These are phyloP conservation scores for Penicillium canescens DNA, from an alignment of 495 filamentous ascomycete genomes.

Conservation along the genomic window DNA sequence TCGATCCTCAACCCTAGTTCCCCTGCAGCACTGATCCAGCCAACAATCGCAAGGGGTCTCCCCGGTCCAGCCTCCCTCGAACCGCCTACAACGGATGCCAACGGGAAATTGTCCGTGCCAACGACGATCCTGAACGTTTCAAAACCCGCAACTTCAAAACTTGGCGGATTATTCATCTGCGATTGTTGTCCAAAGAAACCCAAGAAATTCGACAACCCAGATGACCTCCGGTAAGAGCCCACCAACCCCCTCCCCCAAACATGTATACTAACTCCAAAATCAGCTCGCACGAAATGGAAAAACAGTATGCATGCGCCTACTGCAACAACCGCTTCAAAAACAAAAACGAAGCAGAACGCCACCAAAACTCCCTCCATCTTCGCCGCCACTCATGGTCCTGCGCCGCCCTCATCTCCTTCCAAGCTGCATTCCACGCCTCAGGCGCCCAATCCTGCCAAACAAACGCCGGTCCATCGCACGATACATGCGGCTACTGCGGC, in stretches of 20 bases:
- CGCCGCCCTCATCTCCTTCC: conserved; percentile 72
- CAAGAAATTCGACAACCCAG: conserved; percentile 88
- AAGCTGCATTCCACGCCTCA: conserved; percentile 85
- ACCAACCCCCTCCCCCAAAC: not conserved
- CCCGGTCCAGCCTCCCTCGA: conserved; percentile 27
- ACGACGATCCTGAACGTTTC: conserved; percentile 28
- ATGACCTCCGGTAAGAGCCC: conserved; percentile 79
- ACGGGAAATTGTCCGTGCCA: conserved; percentile 47
- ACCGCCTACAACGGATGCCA: conserved; percentile 26
- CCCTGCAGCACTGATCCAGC: conserved; percentile 42
- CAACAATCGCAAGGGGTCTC: conserved; percentile 15
- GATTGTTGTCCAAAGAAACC: conserved; percentile 99
- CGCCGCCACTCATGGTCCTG: conserved; percentile 98
- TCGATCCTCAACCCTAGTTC: conserved; percentile 60
- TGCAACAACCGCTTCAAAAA: conserved; percentile 98
- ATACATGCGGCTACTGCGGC: conserved; percentile 94
- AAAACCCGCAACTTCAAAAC: conserved; percentile 32
- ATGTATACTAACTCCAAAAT: conserved; percentile 1
- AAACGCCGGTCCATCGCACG: conserved; percentile 47
- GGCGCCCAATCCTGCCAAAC: conserved; percentile 39
- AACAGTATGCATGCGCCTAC: conserved; percentile 91
- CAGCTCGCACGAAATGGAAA: conserved; percentile 85
- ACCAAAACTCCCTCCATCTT: conserved; percentile 95
- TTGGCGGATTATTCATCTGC: conserved; percentile 69
- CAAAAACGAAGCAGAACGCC: conserved; percentile 97